A percentile compares a stretch with the other conserved stretches of the same genome.
Evolutionary conservation across 177 flowering plant species (phyloP).

Genomic region (Vitis hybrid): DNA sequence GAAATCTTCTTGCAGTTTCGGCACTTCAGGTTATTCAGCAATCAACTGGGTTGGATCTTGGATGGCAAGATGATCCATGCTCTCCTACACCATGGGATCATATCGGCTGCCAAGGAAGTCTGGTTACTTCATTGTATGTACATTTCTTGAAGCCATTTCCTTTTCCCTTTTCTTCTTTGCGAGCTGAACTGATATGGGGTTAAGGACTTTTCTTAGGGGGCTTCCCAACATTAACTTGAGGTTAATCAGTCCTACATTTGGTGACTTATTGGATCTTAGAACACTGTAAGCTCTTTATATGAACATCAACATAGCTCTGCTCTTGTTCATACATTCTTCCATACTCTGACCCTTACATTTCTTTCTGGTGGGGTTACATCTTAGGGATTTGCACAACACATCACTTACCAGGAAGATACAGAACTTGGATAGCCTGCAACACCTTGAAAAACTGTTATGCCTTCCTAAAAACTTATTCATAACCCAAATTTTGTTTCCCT

Average conservation of each 20-base stretch:
- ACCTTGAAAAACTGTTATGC: constrained; percentile 72
- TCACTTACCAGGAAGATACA: constrained; percentile 75
- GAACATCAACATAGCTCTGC: not conserved
- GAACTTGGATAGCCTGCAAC: constrained; percentile 72
- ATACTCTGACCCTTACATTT: not conserved
- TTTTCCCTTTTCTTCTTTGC: not conserved
- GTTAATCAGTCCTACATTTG: constrained; percentile 69
- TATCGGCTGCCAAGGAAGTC: constrained; percentile 68
- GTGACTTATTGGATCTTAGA: constrained; percentile 49
- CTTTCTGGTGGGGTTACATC: constrained; percentile 9
- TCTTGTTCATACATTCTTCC: not conserved
- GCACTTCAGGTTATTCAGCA: constrained; percentile 85
- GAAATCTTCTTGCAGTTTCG: constrained; percentile 53
- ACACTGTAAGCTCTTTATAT: constrained; percentile 16
- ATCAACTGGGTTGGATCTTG: constrained; percentile 66
- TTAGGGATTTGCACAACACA: constrained; percentile 85
- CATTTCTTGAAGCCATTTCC: not conserved
- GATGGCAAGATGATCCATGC: constrained; percentile 93
- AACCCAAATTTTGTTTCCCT: constrained; percentile 1
- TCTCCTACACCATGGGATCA: constrained; percentile 75
- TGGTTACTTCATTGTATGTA: constrained; percentile 69
- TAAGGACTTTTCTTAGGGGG: constrained; percentile 34
- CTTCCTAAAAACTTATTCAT: not conserved
- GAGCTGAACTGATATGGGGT: constrained; percentile 1
- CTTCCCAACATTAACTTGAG: constrained; percentile 64